phyloP scores from a whole-genome alignment of 192 early-diverging fungal species.

The Coemansia sp. region DNA sequence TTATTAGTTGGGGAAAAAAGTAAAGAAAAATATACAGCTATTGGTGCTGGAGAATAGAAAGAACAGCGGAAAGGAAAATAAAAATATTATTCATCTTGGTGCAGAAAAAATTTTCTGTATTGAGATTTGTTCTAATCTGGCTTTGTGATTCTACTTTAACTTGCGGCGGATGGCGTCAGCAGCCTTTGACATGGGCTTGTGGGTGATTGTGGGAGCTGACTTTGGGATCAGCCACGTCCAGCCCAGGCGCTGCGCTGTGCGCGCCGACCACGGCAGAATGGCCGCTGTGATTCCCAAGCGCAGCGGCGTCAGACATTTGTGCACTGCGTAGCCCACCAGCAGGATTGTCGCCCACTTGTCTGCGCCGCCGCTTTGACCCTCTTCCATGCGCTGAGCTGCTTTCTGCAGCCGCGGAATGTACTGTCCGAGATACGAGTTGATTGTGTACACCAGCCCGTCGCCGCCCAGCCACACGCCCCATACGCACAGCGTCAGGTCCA shows the following conservation, averaged over 20 bases:
- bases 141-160: conserved; percentile 31
- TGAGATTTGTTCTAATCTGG: neutral
- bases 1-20: conserved; percentile 5
- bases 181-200: conserved; percentile 37
- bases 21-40: conserved; percentile 11
- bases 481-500: conserved; percentile 51
- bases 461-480: conserved; percentile 56
- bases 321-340: conserved; percentile 52
- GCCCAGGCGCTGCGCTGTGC: conserved; percentile 48
- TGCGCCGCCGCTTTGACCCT: conserved; percentile 40
- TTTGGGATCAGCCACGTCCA: conserved; percentile 55
- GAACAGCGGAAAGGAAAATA: conserved; percentile 1
- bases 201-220: conserved; percentile 35
- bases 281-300: conserved; percentile 46
- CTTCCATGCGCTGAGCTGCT: conserved; percentile 49
- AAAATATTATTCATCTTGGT: neutral
- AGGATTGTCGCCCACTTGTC: conserved; percentile 56
- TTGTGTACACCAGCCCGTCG: conserved; percentile 46
- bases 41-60: neutral
- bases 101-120: neutral
- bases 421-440: conserved; percentile 54
- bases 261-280: conserved; percentile 51
- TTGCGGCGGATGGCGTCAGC: conserved; percentile 43
- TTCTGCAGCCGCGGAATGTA: conserved; percentile 53
- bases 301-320: conserved; percentile 54